phyloP scores from a whole-genome alignment of 139 green algal genomes.

The Chlamydomonas sphaeroides region DNA sequence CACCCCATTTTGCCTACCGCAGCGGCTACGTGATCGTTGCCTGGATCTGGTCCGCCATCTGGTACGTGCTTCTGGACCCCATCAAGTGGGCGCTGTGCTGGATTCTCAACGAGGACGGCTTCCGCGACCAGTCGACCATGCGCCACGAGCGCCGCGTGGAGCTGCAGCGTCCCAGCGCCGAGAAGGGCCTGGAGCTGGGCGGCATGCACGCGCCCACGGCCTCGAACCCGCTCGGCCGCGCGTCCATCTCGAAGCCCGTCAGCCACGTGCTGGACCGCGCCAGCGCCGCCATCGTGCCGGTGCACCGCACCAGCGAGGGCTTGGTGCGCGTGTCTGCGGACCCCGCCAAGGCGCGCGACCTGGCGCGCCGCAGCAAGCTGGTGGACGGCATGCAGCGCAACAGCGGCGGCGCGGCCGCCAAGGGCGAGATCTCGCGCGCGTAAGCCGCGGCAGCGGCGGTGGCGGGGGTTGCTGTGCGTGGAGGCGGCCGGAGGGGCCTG shows the following conservation, averaged over 20 bases:
- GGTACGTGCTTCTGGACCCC: conserved; percentile 79
- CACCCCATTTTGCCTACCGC: too few relatives aligned
- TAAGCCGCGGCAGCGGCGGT: too few relatives aligned
- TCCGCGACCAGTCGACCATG: conserved; percentile 51
- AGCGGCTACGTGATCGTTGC: conserved; percentile 79
- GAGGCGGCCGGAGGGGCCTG: too few relatives aligned
- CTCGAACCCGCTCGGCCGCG: conserved; percentile 65
- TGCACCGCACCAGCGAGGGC: conserved; percentile 47
- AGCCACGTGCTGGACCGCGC: conserved; percentile 51
- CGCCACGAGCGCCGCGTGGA: conserved; percentile 11
- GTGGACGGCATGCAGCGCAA: conserved; percentile 11
- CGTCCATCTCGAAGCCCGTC: conserved; percentile 53
- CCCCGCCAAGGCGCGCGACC: conserved; percentile 45
- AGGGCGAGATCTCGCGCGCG: neutral
- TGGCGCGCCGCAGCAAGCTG: conserved; percentile 39
- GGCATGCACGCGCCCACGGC: conserved; percentile 46
- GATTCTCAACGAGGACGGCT: conserved; percentile 80
- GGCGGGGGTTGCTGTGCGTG: too few relatives aligned
- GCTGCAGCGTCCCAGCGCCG: conserved; percentile 15
- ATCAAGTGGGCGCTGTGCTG: conserved; percentile 82
- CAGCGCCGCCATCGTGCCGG: conserved; percentile 47
- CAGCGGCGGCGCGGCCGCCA: neutral
- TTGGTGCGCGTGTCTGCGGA: conserved; percentile 28
- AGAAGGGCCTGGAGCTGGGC: conserved; percentile 54
- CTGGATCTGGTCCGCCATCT: conserved; percentile 85